Base-by-base conservation (phyloP, 345 rosid species). In the Camelina sativa region DNA sequence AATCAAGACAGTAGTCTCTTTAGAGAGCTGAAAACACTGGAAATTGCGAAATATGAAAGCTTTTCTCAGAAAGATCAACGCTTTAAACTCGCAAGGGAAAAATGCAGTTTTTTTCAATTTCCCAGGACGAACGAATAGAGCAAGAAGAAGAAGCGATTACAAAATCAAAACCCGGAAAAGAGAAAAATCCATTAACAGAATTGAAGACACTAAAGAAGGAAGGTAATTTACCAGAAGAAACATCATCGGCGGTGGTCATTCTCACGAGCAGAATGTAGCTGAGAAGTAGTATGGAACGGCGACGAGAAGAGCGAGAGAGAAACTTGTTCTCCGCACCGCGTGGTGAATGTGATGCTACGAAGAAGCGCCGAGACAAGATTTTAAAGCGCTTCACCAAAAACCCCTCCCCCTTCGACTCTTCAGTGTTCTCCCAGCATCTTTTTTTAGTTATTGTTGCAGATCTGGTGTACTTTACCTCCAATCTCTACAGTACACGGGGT, bases 141-240 rank as follows among this genome's bases (percentile, higher is more conserved):
- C 28, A 43, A 16, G 17, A 50, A 12, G 7, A 46, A 8, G 37
- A 62, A 8, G 35, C 32, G 19, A 11, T 9, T 9, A 30, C 2
- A 40, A 54, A 70, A 6, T 4, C 8, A 5, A 68, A 69, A 53
- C 23, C 41, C 12, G 2, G 32, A 35, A 38, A 48, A 17, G 35
- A 25, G 37, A 38, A 15, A 54, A 68, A 40, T 43, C 34, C 73
- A 75, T 58, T 17, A 48, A 41, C 57, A 63, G 11, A 53, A 60
- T 16, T 23, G 40, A 7, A 37, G 22, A 30, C 16, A 20, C 22
- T 0, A 51, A 22, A 41, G 69, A 30, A 20, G 52, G 52, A 23
- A 50, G 51, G 12, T 48, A 60, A 60, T 66, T 71, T 20, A 77
- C 80, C 80, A 77, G 76, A 48, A 38, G 76, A 32, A 56, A 59